A percentile compares a stretch with the other conserved stretches of the same genome.
These are phyloP conservation scores for Thamnidium elegans DNA, from an alignment of 192 early-diverging fungal genomes.

Conservation along the genomic window DNA sequence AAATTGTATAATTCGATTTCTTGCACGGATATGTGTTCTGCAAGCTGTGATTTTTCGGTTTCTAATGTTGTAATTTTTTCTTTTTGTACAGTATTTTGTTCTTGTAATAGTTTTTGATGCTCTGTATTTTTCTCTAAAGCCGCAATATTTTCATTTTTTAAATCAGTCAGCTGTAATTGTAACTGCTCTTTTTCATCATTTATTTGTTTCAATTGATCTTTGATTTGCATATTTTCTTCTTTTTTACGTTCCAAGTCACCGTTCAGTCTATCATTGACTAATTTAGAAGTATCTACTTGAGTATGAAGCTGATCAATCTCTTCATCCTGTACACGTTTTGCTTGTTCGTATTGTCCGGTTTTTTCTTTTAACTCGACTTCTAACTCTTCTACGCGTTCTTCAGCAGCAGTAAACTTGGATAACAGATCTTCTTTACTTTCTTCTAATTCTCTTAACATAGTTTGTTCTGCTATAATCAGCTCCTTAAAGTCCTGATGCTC, in stretches of 20 bases:
- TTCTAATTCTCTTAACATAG: slow-evolving; percentile 17
- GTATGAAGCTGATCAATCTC: slow-evolving; percentile 14
- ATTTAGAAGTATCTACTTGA: slow-evolving; percentile 1
- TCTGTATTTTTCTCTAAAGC: not conserved
- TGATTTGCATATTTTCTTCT: not conserved
- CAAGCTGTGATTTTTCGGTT: not conserved
- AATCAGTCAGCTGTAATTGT: not conserved
- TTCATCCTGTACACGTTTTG: not conserved
- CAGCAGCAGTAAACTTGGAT: slow-evolving; percentile 11
- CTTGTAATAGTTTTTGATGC: not conserved
- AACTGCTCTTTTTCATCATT: not conserved
- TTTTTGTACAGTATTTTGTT: not conserved
- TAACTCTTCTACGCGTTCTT: slow-evolving; percentile 11
- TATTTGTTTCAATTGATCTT: not conserved
- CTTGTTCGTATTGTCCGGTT: slow-evolving; percentile 3
- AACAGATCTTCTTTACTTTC: slow-evolving; percentile 23
- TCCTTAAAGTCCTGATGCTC: slow-evolving; percentile 24
- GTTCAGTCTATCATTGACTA: not conserved
- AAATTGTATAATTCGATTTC: not conserved
- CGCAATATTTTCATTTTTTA: not conserved
- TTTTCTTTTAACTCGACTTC: not conserved
- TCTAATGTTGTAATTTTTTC: not conserved
- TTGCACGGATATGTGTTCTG: not conserved
- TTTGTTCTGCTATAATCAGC: slow-evolving; percentile 16
- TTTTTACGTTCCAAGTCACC: not conserved